Evolutionary conservation across 2,329 filamentous ascomycete genomes (phyloP), one percentile per base, ranked within the genome.

Genomic region (Neoarthrinium moseri): DNA sequence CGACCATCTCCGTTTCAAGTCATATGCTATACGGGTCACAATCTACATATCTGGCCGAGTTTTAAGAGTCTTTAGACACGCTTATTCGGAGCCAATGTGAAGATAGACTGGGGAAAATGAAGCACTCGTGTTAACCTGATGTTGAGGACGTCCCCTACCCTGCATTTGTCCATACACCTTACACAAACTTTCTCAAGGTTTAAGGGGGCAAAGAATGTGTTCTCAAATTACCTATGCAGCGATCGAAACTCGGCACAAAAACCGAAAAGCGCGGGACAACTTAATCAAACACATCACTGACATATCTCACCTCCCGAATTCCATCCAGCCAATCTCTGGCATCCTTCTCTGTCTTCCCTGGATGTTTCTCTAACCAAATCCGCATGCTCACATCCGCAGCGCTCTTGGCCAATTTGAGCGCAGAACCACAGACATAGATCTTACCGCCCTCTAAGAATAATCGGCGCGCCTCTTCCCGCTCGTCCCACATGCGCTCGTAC

Each of bases 261-360:
- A 22, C 2, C 12, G 5, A 24, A 2, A 24, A 24, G n/a, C 2
- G 7, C 20, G 7, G 12, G 33, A 6, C 21, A 13, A n/a, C 45
- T 51, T 30, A 54, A 27, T 52, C 50, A 48, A 52, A 52, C 10
- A 52, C 51, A 47, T 54, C 50, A 24, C 46, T 54, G 18, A 52
- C 50, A 30, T 52, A 52, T 34, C 51, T 46, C 34, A 51, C 48
- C 41, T 52, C 51, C 11, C 50, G 34, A 29, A 52, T 52, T 6
- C 50, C 33, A 3, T 49, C 50, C 13, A 52, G 32, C 52, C 48
- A 54, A 11, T 29, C 21, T 36, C 52, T 33, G 6, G 50, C 50
- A 5, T 54, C 50, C 27, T 47, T 45, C 40, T 54, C 50, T 11
- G 20, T 51, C 44, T 43, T 46, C 6, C 37, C 52, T 4, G 50